These are phyloP conservation scores for Stereum hirsutum DNA, from an alignment of 1,284 basidiomycete species.

Conservation along the genomic window DNA sequence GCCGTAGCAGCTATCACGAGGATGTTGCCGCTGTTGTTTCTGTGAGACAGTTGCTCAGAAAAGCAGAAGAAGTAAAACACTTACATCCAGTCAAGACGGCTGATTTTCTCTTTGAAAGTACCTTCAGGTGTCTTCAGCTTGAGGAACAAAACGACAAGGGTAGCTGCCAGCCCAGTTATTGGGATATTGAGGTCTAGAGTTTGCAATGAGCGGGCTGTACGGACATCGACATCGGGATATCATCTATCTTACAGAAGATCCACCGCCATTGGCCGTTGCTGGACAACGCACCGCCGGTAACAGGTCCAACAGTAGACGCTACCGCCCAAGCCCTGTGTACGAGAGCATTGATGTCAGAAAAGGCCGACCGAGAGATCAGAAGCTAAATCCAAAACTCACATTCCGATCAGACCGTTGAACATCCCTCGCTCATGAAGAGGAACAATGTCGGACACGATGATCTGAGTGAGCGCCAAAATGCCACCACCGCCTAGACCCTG, in stretches of 20 bases:
- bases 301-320: constrained; percentile 25
- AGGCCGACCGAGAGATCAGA: background rate
- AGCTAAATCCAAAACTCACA: constrained; percentile 9
- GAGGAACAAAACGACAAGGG: constrained; percentile 27
- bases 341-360: constrained; percentile 11
- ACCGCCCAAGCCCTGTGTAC: constrained; percentile 20
- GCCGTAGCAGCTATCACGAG: constrained; percentile 24
- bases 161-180: constrained; percentile 24
- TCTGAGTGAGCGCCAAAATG: constrained; percentile 28
- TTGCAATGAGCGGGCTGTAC: background rate
- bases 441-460: constrained; percentile 37
- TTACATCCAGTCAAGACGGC: constrained; percentile 29
- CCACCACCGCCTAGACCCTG: constrained; percentile 42
- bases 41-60: background rate
- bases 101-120: constrained; percentile 22
- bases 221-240: background rate
- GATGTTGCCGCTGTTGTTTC: constrained; percentile 25
- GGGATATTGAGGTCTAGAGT: constrained; percentile 34
- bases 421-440: constrained; percentile 29
- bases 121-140: constrained; percentile 25
- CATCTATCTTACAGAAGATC: constrained; percentile 25
- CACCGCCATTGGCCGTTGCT: constrained; percentile 26
- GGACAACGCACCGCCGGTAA: constrained; percentile 28
- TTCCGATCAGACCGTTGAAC: constrained; percentile 23
- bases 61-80: constrained; percentile 9